Evolutionary conservation across 192 early-diverging fungal genomes (phyloP), one percentile per base, ranked within the genome.

Genomic region (Pilaira anomala): DNA sequence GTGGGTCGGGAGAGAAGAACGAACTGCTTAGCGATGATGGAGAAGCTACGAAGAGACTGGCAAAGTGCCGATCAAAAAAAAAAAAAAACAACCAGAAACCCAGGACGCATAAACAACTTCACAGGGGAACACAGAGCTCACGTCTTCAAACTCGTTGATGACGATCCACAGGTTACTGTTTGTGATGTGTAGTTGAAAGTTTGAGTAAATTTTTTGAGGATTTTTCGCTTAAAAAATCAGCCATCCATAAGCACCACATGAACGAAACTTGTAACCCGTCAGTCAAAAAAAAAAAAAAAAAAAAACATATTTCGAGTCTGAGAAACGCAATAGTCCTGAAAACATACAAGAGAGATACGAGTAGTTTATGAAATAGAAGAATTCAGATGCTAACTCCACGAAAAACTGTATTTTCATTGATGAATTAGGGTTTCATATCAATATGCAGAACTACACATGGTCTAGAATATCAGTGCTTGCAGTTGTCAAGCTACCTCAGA

Each of bases 321-420:
- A 26, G 48, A 50, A 50, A 50, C 48, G 25, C 49, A 50, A 50
- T 50, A 50, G 49, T 50, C 49, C 49, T 58, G 40, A 58, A 40
- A 58, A 24, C 40, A 39, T 58, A 58, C 40, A 42, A 58, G 33
- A 58, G 40, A 58, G 36, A 58, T 58, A 58, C 56, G 56, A 58
- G 40, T 58, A 40, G 56, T 44, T 58, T 39, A 58, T 58, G 56
- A 42, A 58, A 42, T 50, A 22, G 49, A 50, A 50, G 49, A 22
- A 50, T 50, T 50, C 53, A 55, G 53, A 55, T 55, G n/a, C 28
- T 36, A 2, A 55, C 33, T 30, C 18, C 30, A 36, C 53, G 33
- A 55, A 39, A 30, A 55, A 55, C 28, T 33, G 30, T 55, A 39
- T 55, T 19, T 55, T 55, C 53, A 55, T 55, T 39, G 53, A 55